Evolutionary conservation across 768 basidiomycete species (phyloP).

Genomic region (Hypholoma fasciculare): DNA sequence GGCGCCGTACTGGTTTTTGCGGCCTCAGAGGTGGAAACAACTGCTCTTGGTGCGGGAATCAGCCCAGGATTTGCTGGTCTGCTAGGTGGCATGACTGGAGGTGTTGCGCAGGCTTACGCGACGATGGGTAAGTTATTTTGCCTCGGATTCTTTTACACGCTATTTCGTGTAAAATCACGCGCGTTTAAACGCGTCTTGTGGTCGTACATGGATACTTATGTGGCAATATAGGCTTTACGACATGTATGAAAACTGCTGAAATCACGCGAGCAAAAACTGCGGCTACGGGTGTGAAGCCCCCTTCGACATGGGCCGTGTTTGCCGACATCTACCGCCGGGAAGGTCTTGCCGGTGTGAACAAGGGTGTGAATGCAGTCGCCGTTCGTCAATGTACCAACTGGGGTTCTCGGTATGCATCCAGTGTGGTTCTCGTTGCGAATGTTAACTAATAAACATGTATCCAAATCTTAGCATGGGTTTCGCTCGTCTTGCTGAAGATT

Average conservation of each 20-base stretch:
- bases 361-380: conserved; percentile 96
- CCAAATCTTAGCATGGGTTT: conserved; percentile 79
- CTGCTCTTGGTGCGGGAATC: conserved; percentile 61
- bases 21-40: conserved; percentile 90
- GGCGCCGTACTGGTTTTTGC: conserved; percentile 96
- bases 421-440: not conserved
- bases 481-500: conserved; percentile 85
- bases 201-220: conserved; percentile 3
- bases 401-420: conserved; percentile 72
- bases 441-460: not conserved
- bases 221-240: conserved; percentile 78
- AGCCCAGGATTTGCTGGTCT: conserved; percentile 84
- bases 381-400: conserved; percentile 93
- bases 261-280: conserved; percentile 96
- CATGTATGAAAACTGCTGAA: conserved; percentile 99
- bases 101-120: conserved; percentile 96
- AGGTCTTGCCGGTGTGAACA: conserved; percentile 95
- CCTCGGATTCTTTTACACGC: not conserved
- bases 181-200: not conserved
- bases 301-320: conserved; percentile 93
- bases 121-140: conserved; percentile 86
- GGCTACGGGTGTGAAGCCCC: conserved; percentile 79
- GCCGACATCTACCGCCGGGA: conserved; percentile 92
- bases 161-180: not conserved
- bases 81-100: conserved; percentile 96